Base-by-base conservation (phyloP, 805 yeast species). In the Kregervanrija pseudodelftensis region DNA sequence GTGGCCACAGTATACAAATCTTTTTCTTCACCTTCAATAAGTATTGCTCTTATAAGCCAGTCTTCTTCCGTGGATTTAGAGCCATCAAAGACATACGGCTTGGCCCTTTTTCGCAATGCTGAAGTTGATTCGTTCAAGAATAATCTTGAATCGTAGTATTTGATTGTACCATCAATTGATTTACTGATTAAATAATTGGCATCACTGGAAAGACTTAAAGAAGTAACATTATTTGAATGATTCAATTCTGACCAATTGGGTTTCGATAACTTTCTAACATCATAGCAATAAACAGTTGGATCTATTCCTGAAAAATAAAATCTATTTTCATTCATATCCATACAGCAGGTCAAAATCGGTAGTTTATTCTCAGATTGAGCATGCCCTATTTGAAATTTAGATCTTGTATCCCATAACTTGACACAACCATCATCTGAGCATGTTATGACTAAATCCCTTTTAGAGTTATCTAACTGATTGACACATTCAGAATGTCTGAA, bases 221-320 rank as follows among this genome's bases (percentile, higher is more conserved):
- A 74, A 0, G 89, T 79, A 17, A 82, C 74, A 5, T 77, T 61
- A 40, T 77, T 84, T 7, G 63, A 55, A 43, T 78, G 76, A 16
- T 43, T 52, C 41, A 69, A 52, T 54, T 75, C 62, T 43, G 57
- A 61, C 77, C 82, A 80, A 8, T 73, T 37, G 0, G 75, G 70
- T 5, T 52, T 46, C 1, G 64, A 62, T 5, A 66, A 45, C 3
- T 67, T 59, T 43, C 87, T 61, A 8, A 76, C 40, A 54, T 86
- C 95, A 64, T 74, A 81, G 2, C 79, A 81, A 36, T 65, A 56
- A 0, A 86, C 70, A 0, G 69, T 64, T 1, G 87, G 82, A 50
- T 86, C 91, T 3, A 86, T 74, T 0, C 95, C 95, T 0, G 82
- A 67, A 5, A 77, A 68, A 51, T 69, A 85, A 4, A 82, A 53